Evolutionary conservation across 164 flowering plant species (phyloP).

Genomic region (Buxus sempervirens): DNA sequence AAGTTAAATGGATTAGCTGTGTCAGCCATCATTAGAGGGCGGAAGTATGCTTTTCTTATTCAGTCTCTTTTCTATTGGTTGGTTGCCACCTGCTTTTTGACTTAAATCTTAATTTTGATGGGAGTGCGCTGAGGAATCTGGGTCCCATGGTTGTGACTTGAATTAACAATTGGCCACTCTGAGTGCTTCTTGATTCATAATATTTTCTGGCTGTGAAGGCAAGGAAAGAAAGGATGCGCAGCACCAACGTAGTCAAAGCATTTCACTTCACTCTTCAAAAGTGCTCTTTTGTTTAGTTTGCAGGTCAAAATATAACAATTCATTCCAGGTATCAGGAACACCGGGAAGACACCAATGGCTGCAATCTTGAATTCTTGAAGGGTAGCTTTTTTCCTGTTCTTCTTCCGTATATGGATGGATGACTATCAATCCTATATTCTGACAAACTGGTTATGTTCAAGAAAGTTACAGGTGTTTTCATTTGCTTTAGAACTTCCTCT

Average conservation of each 20-base stretch:
- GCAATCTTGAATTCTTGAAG: slow-evolving; percentile 66
- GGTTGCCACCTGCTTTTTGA: no score
- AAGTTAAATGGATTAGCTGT: no score
- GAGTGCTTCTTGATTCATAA: no score
- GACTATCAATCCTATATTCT: slow-evolving; percentile 77
- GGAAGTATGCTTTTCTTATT: no score
- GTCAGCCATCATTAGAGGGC: no score
- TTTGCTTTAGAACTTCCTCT: slow-evolving; percentile 60
- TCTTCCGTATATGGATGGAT: slow-evolving; percentile 80
- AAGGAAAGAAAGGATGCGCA: background rate
- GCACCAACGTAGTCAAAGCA: background rate
- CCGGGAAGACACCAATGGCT: slow-evolving; percentile 99
- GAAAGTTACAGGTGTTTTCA: slow-evolving; percentile 72
- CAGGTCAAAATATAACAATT: slow-evolving; percentile 67
- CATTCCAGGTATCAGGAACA: slow-evolving; percentile 94
- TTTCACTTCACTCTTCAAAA: no score
- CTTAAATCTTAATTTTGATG: no score
- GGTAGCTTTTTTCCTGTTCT: slow-evolving; percentile 25
- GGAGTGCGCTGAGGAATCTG: no score
- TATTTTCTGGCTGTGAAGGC: no score
- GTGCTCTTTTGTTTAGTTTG: slow-evolving; percentile 22
- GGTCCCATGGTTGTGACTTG: no score
- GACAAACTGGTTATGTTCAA: slow-evolving; percentile 72
- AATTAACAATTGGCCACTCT: no score
- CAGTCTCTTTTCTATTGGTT: no score